Evolutionary conservation across 1,139 yeast species (phyloP).

Genomic region (Debaryomycetaceae sp.): DNA sequence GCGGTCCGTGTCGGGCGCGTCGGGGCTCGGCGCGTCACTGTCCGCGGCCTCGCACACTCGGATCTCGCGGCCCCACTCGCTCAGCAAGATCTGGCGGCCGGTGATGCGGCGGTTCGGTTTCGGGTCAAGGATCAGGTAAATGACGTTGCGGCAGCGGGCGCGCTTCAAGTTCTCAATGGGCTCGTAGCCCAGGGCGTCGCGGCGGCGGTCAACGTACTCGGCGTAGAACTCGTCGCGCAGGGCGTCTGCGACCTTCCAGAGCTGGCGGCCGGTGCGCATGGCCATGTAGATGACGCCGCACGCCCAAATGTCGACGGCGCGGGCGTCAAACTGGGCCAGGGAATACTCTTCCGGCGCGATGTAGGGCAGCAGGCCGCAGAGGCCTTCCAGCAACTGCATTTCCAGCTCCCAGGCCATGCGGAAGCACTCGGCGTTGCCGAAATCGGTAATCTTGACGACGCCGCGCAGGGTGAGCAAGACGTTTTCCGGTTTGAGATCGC

Average conservation of each 20-base stretch:
- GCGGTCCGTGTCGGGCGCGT: neutral
- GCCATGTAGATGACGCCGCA: slow-evolving; percentile 97
- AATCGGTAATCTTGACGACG: slow-evolving; percentile 78
- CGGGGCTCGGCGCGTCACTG: slow-evolving; percentile 4
- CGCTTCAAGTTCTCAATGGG: slow-evolving; percentile 79
- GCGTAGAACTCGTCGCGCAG: slow-evolving; percentile 71
- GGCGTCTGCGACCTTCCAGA: slow-evolving; percentile 77
- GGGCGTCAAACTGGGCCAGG: slow-evolving; percentile 69
- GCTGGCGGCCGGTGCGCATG: slow-evolving; percentile 90
- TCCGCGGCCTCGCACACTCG: slow-evolving; percentile 64
- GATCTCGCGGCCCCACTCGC: slow-evolving; percentile 95
- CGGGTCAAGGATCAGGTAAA: slow-evolving; percentile 87
- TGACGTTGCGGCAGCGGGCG: slow-evolving; percentile 82
- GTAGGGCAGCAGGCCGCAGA: slow-evolving; percentile 85
- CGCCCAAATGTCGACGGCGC: slow-evolving; percentile 93
- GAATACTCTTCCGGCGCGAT: slow-evolving; percentile 94
- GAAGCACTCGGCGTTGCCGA: slow-evolving; percentile 93
- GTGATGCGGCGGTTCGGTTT: slow-evolving; percentile 78
- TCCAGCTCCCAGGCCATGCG: slow-evolving; percentile 95
- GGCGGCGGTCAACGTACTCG: slow-evolving; percentile 64
- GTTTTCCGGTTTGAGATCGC: slow-evolving; percentile 94
- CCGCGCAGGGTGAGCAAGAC: slow-evolving; percentile 73
- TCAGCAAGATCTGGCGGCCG: slow-evolving; percentile 76
- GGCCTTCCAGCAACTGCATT: slow-evolving; percentile 71
- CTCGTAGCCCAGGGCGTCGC: slow-evolving; percentile 75